Base-by-base conservation (phyloP, 768 basidiomycete species). In the Serendipita sp. region DNA sequence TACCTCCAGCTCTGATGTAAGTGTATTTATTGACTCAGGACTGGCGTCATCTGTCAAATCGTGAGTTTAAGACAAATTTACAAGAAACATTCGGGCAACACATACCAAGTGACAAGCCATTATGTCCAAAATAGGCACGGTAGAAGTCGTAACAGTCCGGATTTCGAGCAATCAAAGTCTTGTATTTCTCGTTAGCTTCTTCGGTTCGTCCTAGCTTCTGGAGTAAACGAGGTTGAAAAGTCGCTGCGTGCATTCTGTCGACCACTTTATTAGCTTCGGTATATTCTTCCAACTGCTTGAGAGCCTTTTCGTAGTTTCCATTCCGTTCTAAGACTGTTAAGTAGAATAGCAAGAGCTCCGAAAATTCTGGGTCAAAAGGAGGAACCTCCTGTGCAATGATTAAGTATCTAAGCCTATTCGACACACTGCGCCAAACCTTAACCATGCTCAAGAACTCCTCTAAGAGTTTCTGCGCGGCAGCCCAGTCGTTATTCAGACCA, bases 61-160 rank as follows among this genome's bases (percentile, higher is more conserved):
- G 29, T 33, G 8, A 48, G 40, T 33, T n/a, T 58, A 23, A 27
- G 63, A 52, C 44, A 50, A 48, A 43, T 34, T 13, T 3, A 48
- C 6, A 53, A 15, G 23, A 33, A 15, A 45, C 44, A 15, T 27
- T 27, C 5, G 18, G 18, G 8, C 2, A 43, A 3, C 23, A 72
- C 79, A 64, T 65, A 91, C 90, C 82, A 15, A 90, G 71, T 66
- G 83, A 78, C 44, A 90, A 74, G 8, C 82, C 85, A 66, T 83
- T 81, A 67, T 82, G 82, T 2, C 75, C 70, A 23, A 97, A 77
- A 70, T 83, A 89, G 4, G 84, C 86, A 36, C 75, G 74, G 75
- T 93, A 96, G 72, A 93, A 91, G 62, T 83, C 83, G 68, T 84
- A 80, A 69, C 79, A 83, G 65, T 97, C 94, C 1, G 90, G 77